Conservation (phyloP, 1,139 yeast species). For the Pichia norvegensis region DNA sequence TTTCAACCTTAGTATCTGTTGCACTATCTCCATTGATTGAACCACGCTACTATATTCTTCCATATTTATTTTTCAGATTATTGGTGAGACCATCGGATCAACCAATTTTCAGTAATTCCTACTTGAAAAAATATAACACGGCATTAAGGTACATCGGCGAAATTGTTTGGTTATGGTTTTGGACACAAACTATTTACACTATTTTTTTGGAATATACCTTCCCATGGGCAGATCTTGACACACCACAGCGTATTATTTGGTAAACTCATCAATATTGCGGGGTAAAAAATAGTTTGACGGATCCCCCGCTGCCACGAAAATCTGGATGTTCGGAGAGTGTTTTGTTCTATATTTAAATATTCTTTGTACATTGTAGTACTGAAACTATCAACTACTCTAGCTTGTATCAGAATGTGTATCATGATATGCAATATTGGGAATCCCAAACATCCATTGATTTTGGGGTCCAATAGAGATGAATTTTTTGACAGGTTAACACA, state of each 20-base stretch:
- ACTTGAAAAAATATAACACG: slow-evolving; percentile 24
- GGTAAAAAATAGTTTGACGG: background rate
- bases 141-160: slow-evolving; percentile 42
- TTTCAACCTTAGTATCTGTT: slow-evolving; percentile 52
- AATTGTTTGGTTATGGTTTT: slow-evolving; percentile 47
- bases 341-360: background rate
- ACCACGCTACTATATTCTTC: slow-evolving; percentile 84
- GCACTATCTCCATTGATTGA: slow-evolving; percentile 90
- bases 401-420: slow-evolving; percentile 25
- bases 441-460: slow-evolving; percentile 44
- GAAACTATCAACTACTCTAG: background rate
- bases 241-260: slow-evolving; percentile 82
- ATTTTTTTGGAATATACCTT: slow-evolving; percentile 61
- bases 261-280: slow-evolving; percentile 23
- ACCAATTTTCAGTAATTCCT: slow-evolving; percentile 25
- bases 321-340: no score
- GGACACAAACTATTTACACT: slow-evolving; percentile 45
- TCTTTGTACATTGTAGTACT: background rate
- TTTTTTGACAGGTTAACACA: slow-evolving; percentile 66
- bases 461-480: slow-evolving; percentile 84
- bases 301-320: background rate
- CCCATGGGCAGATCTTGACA: slow-evolving; percentile 57
- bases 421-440: slow-evolving; percentile 22
- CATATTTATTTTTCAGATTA: slow-evolving; percentile 67
- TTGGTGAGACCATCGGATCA: slow-evolving; percentile 39